phyloP scores from a whole-genome alignment of 2,329 filamentous ascomycete species.

The Curvularia spicifera region DNA sequence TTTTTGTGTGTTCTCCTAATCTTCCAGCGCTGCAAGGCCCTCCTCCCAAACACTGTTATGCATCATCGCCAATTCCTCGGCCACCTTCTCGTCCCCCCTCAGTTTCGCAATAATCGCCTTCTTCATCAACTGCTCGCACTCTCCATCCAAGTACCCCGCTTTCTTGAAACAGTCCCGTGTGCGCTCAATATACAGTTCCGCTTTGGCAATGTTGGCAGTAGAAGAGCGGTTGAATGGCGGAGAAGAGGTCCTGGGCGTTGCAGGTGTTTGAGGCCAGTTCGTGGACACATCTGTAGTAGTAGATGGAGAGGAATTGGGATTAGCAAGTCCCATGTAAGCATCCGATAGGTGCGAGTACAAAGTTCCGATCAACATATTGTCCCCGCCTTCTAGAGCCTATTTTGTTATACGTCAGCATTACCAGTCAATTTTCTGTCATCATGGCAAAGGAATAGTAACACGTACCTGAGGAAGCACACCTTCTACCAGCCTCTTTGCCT shows the following conservation, averaged over 20 bases:
- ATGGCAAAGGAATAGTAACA: constrained; percentile 1
- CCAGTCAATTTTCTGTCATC: too few species aligned
- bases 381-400: constrained; percentile 69
- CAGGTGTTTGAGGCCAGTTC: not conserved
- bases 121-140: constrained; percentile 82
- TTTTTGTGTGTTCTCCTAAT: not conserved
- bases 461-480: constrained; percentile 73
- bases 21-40: constrained; percentile 14
- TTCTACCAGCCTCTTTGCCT: constrained; percentile 68
- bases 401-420: constrained; percentile 1
- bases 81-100: constrained; percentile 54
- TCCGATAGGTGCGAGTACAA: constrained; percentile 77
- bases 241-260: constrained; percentile 4
- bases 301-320: constrained; percentile 46
- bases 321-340: constrained; percentile 78
- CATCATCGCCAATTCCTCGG: constrained; percentile 48
- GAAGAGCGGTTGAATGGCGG: constrained; percentile 22
- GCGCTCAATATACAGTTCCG: constrained; percentile 47
- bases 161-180: constrained; percentile 61
- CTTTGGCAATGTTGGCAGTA: constrained; percentile 36
- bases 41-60: constrained; percentile 47
- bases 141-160: constrained; percentile 71
- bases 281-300: not conserved
- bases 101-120: constrained; percentile 78
- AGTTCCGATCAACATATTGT: constrained; percentile 66